A percentile compares a stretch with the other conserved stretches of the same genome.
phyloP scores from a whole-genome alignment of 352 stramenopile genomes.

The Globisporangium orthogonon region DNA sequence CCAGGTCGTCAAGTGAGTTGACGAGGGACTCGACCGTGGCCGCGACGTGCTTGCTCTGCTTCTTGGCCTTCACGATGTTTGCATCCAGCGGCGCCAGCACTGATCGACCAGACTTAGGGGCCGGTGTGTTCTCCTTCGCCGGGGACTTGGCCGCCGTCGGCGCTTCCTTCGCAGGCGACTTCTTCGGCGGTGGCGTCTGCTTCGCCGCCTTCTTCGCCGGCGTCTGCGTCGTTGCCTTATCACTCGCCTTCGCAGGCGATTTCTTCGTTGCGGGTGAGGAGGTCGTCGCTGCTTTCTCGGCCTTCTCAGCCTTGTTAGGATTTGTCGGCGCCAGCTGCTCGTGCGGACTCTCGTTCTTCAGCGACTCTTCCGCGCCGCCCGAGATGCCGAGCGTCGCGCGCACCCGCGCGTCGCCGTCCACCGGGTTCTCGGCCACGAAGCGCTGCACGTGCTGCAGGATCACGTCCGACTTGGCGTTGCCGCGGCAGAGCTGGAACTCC shows the following conservation, averaged over 20 bases:
- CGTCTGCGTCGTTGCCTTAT: slow-evolving; percentile 5
- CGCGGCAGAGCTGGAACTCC: slow-evolving; percentile 54
- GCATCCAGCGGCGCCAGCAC: slow-evolving; percentile 11
- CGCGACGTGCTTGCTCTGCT: slow-evolving; percentile 12
- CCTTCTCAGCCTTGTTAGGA: slow-evolving; percentile 9
- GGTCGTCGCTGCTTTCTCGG: too few relatives aligned
- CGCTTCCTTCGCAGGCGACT: slow-evolving; percentile 3
- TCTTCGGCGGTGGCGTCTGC: slow-evolving; percentile 1
- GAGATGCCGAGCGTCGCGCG: slow-evolving; percentile 18
- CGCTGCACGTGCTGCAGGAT: slow-evolving; percentile 39
- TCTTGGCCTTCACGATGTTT: slow-evolving; percentile 14
- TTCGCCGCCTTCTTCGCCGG: slow-evolving; percentile 10
- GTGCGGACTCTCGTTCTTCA: slow-evolving; percentile 5
- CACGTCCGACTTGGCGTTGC: slow-evolving; percentile 64
- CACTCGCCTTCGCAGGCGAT: slow-evolving; percentile 4
- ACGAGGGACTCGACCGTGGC: slow-evolving; percentile 40
- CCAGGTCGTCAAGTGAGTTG: slow-evolving; percentile 27
- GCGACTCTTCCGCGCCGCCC: neutral
- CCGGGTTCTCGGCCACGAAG: slow-evolving; percentile 31
- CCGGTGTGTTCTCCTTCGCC: slow-evolving; percentile 9
- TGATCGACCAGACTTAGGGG: slow-evolving; percentile 9
- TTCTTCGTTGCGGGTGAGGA: slow-evolving; percentile 8
- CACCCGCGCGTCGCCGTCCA: slow-evolving; percentile 33
- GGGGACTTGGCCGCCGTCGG: slow-evolving; percentile 6
- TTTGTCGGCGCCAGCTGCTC: neutral